Percentiles rank a stretch among this genome's conserved stretches.
These are phyloP conservation scores for Globisporangium spinosum DNA, from an alignment of 352 stramenopile genomes.

Conservation along the genomic window DNA sequence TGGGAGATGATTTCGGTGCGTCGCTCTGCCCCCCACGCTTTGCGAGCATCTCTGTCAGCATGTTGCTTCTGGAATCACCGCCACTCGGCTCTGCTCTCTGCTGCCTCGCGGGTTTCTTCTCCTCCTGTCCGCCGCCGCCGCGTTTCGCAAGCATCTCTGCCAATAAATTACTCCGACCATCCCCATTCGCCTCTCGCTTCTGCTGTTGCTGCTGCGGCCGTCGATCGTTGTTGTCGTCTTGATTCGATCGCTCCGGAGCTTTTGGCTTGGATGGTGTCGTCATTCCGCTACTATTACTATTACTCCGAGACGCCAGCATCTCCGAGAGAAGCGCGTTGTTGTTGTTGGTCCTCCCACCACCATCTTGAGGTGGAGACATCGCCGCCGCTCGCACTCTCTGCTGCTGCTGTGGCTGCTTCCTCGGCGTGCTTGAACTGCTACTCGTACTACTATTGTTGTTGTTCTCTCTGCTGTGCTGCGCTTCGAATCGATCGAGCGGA, in stretches of 20 bases:
- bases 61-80: neutral
- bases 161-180: conserved; percentile 10
- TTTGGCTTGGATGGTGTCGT: neutral
- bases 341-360: neutral
- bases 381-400: conserved; percentile 9
- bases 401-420: conserved; percentile 5
- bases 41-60: conserved; percentile 9
- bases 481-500: conserved; percentile 15
- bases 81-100: neutral
- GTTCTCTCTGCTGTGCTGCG: conserved; percentile 1
- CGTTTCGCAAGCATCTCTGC: conserved; percentile 21
- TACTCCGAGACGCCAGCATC: conserved; percentile 18
- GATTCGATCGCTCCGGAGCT: conserved; percentile 10
- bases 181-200: neutral
- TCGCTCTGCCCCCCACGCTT: conserved; percentile 6
- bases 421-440: conserved; percentile 7
- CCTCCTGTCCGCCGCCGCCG: neutral
- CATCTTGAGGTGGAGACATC: neutral
- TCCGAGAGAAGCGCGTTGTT: conserved; percentile 23
- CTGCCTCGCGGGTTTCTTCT: neutral
- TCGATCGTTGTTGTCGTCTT: conserved; percentile 24
- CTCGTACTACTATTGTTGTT: neutral
- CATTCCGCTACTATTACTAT: neutral
- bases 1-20: neutral
- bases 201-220: neutral